These are phyloP conservation scores for Aspergillus proliferans DNA, from an alignment of 2,329 filamentous ascomycete species.

Conservation along the genomic window DNA sequence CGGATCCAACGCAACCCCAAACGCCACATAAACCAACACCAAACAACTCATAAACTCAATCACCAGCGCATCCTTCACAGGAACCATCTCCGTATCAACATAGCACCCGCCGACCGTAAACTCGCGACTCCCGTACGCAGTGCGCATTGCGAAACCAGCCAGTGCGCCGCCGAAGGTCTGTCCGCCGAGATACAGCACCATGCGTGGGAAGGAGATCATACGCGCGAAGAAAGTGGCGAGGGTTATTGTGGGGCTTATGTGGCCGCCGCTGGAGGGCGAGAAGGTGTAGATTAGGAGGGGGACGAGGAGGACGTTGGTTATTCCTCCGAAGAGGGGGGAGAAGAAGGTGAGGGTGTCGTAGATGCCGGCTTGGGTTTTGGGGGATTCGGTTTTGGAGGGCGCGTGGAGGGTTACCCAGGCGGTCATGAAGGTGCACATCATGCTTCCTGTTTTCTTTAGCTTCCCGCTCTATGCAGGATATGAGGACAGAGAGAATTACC, in stretches of 20 bases:
- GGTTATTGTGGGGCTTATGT: conserved; percentile 51
- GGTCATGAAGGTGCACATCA: conserved; percentile 24
- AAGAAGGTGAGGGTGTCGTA: conserved; percentile 23
- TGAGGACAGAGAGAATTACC: conserved; percentile 13
- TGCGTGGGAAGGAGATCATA: conserved; percentile 44
- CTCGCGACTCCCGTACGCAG: conserved; percentile 21
- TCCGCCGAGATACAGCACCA: conserved; percentile 42
- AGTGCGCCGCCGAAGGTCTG: conserved; percentile 43
- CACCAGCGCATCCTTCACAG: conserved; percentile 38
- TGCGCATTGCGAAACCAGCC: conserved; percentile 28
- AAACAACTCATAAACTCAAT: conserved; percentile 45
- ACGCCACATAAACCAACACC: conserved; percentile 45
- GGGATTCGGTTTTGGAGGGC: conserved; percentile 7
- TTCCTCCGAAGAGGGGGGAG: conserved; percentile 29
- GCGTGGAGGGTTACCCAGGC: conserved; percentile 17
- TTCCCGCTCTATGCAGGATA: background rate
- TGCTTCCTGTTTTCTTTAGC: conserved; percentile 11
- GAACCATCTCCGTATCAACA: conserved; percentile 31
- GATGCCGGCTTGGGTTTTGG: conserved; percentile 16
- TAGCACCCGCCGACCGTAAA: conserved; percentile 35
- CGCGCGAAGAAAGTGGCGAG: conserved; percentile 48
- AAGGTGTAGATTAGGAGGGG: conserved; percentile 47
- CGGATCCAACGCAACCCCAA: conserved; percentile 50
- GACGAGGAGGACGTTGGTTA: conserved; percentile 38
- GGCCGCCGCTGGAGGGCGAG: conserved; percentile 45